Evolutionary conservation across 192 early-diverging fungal genomes (phyloP), one percentile per base, ranked within the genome.

Genomic region (Coemansia reversa): DNA sequence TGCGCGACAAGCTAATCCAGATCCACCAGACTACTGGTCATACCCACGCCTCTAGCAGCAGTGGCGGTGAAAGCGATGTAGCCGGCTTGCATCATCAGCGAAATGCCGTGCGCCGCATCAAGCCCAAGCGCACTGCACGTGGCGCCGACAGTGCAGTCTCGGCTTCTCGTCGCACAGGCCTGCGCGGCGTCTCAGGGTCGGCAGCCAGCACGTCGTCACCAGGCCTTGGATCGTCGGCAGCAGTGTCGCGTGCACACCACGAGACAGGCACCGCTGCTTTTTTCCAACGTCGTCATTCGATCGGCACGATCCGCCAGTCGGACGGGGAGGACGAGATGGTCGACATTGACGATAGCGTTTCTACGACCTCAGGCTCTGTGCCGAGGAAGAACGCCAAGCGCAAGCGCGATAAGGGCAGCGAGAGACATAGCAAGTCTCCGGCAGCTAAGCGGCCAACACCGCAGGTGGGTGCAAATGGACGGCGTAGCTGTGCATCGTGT

Each of bases 401-500:
- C 67, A 80, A 74, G 62, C 67, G 68, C 30, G 71, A 74, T 11
- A 65, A 63, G 55, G 58, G 56, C 51, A 42, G 32, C 35, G 53
- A 69, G 50, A 64, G 52, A 12, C 66, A 49, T 51, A 65, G 71
- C 52, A 56, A 55, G 56, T 74, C 76, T 67, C 60, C 60, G 11
- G 30, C 71, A 14, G 48, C 35, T 0, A 65, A 33, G 35, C 59
- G 53, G 33, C 60, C 42, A 23, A 30, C 48, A 47, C 56, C 67
- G 6, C 32, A 50, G 28, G 24, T 16, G 4, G 30, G 49, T n/a
- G 14, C 29, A 14, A 50, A 65, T 29, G 67, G 77, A 57, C 57
- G 74, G 57, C 76, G 82, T 39, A 60, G 66, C 60, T 83, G 82
- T 52, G 76, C 70, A 39, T 83, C 82, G 29, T 83, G 82, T 51